Conservation (phyloP, 2,329 filamentous ascomycete genomes). For the Phyllachora maydis region DNA sequence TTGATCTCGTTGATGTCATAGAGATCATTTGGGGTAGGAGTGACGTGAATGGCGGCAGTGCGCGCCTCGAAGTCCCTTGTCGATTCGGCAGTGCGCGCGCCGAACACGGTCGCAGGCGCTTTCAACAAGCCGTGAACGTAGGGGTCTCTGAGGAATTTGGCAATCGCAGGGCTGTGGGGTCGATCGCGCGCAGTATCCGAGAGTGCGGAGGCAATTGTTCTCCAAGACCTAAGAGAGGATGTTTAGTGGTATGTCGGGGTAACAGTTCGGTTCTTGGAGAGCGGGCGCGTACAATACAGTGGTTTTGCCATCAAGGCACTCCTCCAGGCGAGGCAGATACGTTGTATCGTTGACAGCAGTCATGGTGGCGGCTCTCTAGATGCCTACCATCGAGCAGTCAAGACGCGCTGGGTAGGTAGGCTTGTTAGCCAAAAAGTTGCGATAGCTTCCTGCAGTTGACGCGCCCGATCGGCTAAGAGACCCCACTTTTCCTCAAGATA, state of each 20-base stretch:
- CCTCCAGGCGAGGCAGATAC: slow-evolving; percentile 71
- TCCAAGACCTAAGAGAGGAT: slow-evolving; percentile 31
- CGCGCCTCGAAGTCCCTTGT: slow-evolving; percentile 62
- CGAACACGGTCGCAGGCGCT: slow-evolving; percentile 48
- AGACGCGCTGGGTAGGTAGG: too few relatives aligned
- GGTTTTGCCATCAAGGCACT: slow-evolving; percentile 63
- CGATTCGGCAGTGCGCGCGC: slow-evolving; percentile 35
- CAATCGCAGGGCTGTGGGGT: slow-evolving; percentile 30
- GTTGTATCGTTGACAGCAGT: slow-evolving; percentile 46
- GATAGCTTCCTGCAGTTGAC: too few relatives aligned
- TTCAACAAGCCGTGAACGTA: slow-evolving; percentile 49
- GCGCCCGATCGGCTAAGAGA: too few relatives aligned
- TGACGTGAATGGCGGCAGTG: slow-evolving; percentile 70
- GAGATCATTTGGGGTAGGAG: slow-evolving; percentile 41
- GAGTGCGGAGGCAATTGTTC: slow-evolving; percentile 32
- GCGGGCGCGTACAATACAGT: slow-evolving; percentile 49
- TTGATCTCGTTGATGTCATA: slow-evolving; percentile 67
- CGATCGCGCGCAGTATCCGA: slow-evolving; percentile 34
- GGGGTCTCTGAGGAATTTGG: slow-evolving; percentile 50
- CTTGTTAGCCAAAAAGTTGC: too few relatives aligned
- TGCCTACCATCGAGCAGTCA: too few relatives aligned
- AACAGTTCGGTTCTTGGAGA: slow-evolving; percentile 1
- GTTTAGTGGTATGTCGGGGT: slow-evolving; percentile 3
- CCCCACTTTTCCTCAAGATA: too few relatives aligned
- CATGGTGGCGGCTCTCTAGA: too few relatives aligned